Evolutionary conservation across 2,329 filamentous ascomycete genomes (phyloP).

Genomic region (Penicillium sp.): DNA sequence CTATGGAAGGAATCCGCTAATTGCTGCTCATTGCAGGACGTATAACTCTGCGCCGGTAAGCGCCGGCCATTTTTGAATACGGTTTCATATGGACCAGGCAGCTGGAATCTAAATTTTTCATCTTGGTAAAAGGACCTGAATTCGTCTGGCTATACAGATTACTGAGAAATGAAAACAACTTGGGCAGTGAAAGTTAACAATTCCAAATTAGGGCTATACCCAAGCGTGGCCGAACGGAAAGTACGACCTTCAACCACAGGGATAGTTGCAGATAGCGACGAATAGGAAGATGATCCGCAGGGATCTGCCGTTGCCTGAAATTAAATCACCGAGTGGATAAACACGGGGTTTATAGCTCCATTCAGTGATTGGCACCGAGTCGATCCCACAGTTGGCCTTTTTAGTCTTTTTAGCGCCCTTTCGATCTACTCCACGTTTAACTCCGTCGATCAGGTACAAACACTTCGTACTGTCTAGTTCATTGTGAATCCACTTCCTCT

Average conservation of each 20-base stretch:
- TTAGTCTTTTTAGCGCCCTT: constrained; percentile 5
- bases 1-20: too few species aligned
- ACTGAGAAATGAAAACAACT: too few species aligned
- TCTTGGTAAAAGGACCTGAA: too few species aligned
- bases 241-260: neutral
- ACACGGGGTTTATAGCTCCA: neutral
- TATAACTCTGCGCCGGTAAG: too few species aligned
- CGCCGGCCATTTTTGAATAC: too few species aligned
- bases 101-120: too few species aligned
- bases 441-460: constrained; percentile 20
- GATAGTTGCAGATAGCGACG: constrained; percentile 4
- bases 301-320: constrained; percentile 10
- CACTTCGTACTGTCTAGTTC: neutral
- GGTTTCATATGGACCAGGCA: too few species aligned
- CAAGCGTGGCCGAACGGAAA: neutral
- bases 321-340: neutral
- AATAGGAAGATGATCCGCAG: constrained; percentile 10
- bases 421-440: constrained; percentile 14
- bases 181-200: too few species aligned
- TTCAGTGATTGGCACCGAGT: constrained; percentile 5
- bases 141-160: too few species aligned
- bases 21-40: too few species aligned
- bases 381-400: constrained; percentile 6
- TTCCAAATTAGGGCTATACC: too few species aligned
- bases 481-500: neutral